Conservation (phyloP, 768 basidiomycete genomes). For the Auriculariales sp. region DNA sequence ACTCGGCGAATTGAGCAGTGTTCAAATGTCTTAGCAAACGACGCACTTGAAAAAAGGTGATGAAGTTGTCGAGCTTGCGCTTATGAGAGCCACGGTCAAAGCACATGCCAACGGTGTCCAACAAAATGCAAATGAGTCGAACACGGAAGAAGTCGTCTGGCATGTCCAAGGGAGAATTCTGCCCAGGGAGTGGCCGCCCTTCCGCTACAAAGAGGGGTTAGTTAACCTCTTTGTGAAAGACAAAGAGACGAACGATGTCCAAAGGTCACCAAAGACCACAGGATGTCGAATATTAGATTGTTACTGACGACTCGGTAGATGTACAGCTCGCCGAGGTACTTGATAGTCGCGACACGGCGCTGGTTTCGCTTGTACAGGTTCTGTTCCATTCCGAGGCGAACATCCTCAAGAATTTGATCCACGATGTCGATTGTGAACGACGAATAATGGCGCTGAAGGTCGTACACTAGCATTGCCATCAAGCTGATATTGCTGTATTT, state of each 20-base stretch:
- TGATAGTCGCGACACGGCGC: slow-evolving; percentile 77
- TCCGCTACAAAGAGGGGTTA: slow-evolving; percentile 47
- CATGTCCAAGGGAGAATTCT: slow-evolving; percentile 65
- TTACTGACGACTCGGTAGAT: slow-evolving; percentile 89
- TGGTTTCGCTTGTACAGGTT: slow-evolving; percentile 94
- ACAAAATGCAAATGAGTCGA: slow-evolving; percentile 76
- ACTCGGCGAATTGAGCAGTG: neutral
- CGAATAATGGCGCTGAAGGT: slow-evolving; percentile 85
- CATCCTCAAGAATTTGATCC: slow-evolving; percentile 89
- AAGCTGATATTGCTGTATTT: slow-evolving; percentile 82
- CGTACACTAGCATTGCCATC: slow-evolving; percentile 88
- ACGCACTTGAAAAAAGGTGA: slow-evolving; percentile 83
- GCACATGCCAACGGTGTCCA: slow-evolving; percentile 96
- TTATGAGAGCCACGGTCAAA: slow-evolving; percentile 89
- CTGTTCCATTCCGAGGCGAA: slow-evolving; percentile 80
- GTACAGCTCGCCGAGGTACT: slow-evolving; percentile 93
- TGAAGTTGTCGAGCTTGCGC: slow-evolving; percentile 84
- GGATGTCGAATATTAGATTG: slow-evolving; percentile 76
- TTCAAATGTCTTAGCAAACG: neutral
- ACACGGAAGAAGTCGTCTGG: slow-evolving; percentile 95
- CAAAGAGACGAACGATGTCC: slow-evolving; percentile 70
- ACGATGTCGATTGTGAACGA: slow-evolving; percentile 78
- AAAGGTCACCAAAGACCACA: slow-evolving; percentile 92
- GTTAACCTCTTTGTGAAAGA: neutral
- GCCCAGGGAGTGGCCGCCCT: slow-evolving; percentile 70